phyloP scores from a whole-genome alignment of 306 rosid species.

The Castanopsis chinensis region DNA sequence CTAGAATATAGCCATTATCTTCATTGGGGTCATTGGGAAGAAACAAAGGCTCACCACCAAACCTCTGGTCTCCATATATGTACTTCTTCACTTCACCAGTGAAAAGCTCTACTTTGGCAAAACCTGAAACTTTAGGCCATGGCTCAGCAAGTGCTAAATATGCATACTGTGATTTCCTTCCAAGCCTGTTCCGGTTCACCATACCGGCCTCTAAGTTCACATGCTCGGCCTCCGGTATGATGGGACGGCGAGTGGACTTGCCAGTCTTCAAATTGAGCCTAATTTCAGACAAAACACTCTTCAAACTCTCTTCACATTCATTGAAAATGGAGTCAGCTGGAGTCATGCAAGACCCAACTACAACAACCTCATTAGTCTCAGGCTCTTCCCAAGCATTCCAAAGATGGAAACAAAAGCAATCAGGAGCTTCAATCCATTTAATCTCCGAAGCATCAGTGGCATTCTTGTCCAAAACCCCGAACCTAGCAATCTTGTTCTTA shows the following conservation, averaged over 20 bases:
- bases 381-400: conserved; percentile 98
- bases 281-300: conserved; percentile 74
- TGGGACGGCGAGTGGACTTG: conserved; percentile 54
- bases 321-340: conserved; percentile 94
- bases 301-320: conserved; percentile 71
- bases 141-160: conserved; percentile 89
- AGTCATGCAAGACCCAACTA: conserved; percentile 94
- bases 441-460: conserved; percentile 46
- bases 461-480: conserved; percentile 69
- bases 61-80: conserved; percentile 58
- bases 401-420: conserved; percentile 87
- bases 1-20: conserved; percentile 73
- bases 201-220: conserved; percentile 92
- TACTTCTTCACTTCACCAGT: conserved; percentile 55
- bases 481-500: conserved; percentile 56
- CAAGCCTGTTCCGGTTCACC: conserved; percentile 82
- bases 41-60: conserved; percentile 92
- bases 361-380: conserved; percentile 64
- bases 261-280: conserved; percentile 74
- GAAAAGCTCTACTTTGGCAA: conserved; percentile 71
- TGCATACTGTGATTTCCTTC: conserved; percentile 66
- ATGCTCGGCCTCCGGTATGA: conserved; percentile 43
- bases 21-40: conserved; percentile 53
- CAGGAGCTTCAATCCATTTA: conserved; percentile 82
- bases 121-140: conserved; percentile 97